These are phyloP conservation scores for Medicago arabica DNA, from an alignment of 306 rosid genomes.

Conservation along the genomic window DNA sequence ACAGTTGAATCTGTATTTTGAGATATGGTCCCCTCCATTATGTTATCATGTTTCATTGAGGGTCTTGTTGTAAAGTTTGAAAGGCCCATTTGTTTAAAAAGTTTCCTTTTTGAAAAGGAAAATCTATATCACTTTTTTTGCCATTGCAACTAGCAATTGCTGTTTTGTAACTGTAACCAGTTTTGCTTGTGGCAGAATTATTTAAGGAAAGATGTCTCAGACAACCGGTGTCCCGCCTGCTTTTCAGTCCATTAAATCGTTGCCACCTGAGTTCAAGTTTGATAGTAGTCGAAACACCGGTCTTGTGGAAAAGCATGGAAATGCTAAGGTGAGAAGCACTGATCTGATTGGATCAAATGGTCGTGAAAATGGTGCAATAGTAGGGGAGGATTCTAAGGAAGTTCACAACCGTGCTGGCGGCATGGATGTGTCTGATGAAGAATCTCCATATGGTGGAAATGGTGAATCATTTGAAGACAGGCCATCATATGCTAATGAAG, in stretches of 20 bases:
- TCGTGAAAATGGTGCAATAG: conserved; percentile 63
- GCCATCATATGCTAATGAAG: conserved; percentile 62
- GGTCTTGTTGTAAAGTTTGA: conserved; percentile 64
- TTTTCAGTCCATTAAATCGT: conserved; percentile 68
- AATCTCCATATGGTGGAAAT: conserved; percentile 75
- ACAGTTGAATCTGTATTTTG: conserved; percentile 48
- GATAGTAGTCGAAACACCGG: conserved; percentile 48
- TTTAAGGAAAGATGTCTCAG: conserved; percentile 65
- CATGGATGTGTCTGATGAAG: conserved; percentile 69
- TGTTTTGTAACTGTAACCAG: conserved; percentile 41
- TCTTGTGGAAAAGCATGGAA: conserved; percentile 48
- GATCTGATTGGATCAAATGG: conserved; percentile 45
- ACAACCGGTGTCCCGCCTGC: conserved; percentile 56
- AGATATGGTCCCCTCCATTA: conserved; percentile 76
- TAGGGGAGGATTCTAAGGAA: conserved; percentile 52
- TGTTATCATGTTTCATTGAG: conserved; percentile 62
- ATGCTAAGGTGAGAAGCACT: conserved; percentile 46
- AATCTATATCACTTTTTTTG: conserved; percentile 28
- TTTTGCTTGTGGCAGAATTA: conserved; percentile 53
- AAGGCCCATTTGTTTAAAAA: conserved; percentile 51
- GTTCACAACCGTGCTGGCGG: conserved; percentile 43
- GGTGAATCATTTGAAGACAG: conserved; percentile 53
- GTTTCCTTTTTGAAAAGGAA: conserved; percentile 44
- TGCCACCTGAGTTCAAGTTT: conserved; percentile 69
- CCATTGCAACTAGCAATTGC: conserved; percentile 48